Evolutionary conservation across 257 asterid species (phyloP).

Genomic region (Penstemon davidsonii): DNA sequence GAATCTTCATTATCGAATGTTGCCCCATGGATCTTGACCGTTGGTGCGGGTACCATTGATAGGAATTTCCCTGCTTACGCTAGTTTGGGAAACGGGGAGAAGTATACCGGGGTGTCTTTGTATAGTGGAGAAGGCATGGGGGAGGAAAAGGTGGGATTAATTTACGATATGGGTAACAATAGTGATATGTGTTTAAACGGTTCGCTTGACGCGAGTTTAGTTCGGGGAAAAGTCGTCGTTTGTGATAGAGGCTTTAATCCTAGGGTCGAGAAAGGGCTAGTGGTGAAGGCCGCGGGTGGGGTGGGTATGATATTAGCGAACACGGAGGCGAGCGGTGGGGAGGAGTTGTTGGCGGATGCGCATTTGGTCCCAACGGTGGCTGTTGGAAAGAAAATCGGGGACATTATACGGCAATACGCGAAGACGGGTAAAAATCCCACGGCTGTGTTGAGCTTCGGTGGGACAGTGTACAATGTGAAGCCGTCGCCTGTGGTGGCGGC

Average conservation of each 20-base stretch:
- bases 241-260: constrained; percentile 60
- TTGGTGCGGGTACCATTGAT: constrained; percentile 70
- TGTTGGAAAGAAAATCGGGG: constrained; percentile 53
- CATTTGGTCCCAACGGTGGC: constrained; percentile 58
- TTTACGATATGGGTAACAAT: constrained; percentile 34
- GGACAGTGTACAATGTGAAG: constrained; percentile 60
- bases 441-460: constrained; percentile 48
- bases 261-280: constrained; percentile 52
- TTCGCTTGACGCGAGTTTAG: constrained; percentile 40
- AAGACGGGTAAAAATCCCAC: constrained; percentile 37
- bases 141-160: constrained; percentile 35
- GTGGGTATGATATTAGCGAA: constrained; percentile 62
- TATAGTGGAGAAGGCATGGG: constrained; percentile 57
- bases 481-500: constrained; percentile 75
- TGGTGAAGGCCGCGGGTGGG: constrained; percentile 58
- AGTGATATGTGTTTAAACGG: constrained; percentile 49
- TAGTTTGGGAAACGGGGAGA: constrained; percentile 42
- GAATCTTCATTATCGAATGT: constrained; percentile 45
- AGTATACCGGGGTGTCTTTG: constrained; percentile 49
- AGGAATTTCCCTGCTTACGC: constrained; percentile 60
- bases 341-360: constrained; percentile 63
- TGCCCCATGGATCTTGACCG: constrained; percentile 79
- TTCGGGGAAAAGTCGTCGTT: constrained; percentile 56
- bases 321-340: constrained; percentile 54
- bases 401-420: constrained; percentile 41